Evolutionary conservation across 305 asterid species (phyloP).

Genomic region (Withania somnifera): DNA sequence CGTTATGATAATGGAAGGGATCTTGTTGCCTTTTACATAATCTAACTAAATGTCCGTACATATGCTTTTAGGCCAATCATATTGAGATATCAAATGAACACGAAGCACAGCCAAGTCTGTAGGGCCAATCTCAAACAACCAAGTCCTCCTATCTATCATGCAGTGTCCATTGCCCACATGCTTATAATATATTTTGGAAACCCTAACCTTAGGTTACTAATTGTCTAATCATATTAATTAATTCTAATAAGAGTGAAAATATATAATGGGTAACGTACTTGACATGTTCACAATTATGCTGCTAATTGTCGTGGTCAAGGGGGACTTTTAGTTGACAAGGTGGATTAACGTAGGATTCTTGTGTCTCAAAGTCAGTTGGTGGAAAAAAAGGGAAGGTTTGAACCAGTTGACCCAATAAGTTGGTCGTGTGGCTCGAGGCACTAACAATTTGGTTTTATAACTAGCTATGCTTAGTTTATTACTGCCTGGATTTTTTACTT

Average conservation of each 20-base stretch:
- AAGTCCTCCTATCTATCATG: slow-evolving; percentile 27
- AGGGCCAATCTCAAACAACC: slow-evolving; percentile 36
- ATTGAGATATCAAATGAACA: slow-evolving; percentile 29
- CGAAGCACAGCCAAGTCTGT: slow-evolving; percentile 35
- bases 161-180: slow-evolving; percentile 19
- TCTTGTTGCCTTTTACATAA: slow-evolving; percentile 39
- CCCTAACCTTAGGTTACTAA: neutral
- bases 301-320: slow-evolving; percentile 23
- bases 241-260: neutral
- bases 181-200: neutral
- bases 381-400: neutral
- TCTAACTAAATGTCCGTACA: slow-evolving; percentile 29
- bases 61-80: slow-evolving; percentile 36
- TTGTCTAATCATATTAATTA: neutral
- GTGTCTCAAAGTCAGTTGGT: neutral
- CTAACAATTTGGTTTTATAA: neutral
- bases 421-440: slow-evolving; percentile 60
- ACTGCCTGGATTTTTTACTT: no score
- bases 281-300: slow-evolving; percentile 14
- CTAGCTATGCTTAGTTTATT: neutral
- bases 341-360: neutral
- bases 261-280: neutral
- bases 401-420: neutral
- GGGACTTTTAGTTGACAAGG: slow-evolving; percentile 23
- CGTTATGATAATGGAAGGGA: slow-evolving; percentile 35